Evolutionary conservation across 2,329 filamentous ascomycete species (phyloP).

Genomic region (Aspergillus niger): DNA sequence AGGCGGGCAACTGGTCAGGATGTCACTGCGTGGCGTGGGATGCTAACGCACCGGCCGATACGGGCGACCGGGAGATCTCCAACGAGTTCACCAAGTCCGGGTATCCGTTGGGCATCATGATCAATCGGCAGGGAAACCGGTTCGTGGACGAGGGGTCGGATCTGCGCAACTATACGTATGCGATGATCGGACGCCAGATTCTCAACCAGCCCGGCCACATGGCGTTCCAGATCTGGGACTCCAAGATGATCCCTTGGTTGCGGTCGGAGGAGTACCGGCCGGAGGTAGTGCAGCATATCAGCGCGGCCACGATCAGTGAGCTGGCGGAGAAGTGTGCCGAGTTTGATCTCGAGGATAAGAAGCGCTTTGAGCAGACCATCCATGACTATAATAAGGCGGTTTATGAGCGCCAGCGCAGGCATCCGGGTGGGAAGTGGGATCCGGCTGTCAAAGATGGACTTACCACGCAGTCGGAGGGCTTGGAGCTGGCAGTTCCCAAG

Average conservation of each 20-base stretch:
- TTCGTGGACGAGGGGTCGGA: slow-evolving; percentile 70
- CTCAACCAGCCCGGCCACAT: slow-evolving; percentile 59
- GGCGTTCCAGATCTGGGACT: slow-evolving; percentile 68
- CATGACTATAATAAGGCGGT: slow-evolving; percentile 62
- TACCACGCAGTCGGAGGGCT: slow-evolving; percentile 57
- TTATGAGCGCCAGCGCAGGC: slow-evolving; percentile 47
- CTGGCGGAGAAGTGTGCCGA: slow-evolving; percentile 54
- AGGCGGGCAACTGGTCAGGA: slow-evolving; percentile 62
- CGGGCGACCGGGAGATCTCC: slow-evolving; percentile 60
- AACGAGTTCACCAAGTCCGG: slow-evolving; percentile 71
- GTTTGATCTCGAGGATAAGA: slow-evolving; percentile 51
- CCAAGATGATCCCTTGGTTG: slow-evolving; percentile 54
- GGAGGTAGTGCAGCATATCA: slow-evolving; percentile 58
- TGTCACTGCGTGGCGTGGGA: slow-evolving; percentile 69
- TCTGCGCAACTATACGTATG: slow-evolving; percentile 68
- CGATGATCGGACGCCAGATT: slow-evolving; percentile 65
- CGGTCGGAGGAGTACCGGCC: slow-evolving; percentile 64
- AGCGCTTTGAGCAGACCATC: slow-evolving; percentile 56
- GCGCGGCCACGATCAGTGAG: slow-evolving; percentile 55
- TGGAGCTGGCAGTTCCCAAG: slow-evolving; percentile 55
- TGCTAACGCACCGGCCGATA: slow-evolving; percentile 57
- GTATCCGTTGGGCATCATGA: slow-evolving; percentile 66
- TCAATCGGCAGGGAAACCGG: slow-evolving; percentile 60
- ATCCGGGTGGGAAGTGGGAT: slow-evolving; percentile 55
- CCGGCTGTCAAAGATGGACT: slow-evolving; percentile 63